Base-by-base conservation (phyloP, 306 rosid genomes). In the Sesbania bispinosa region DNA sequence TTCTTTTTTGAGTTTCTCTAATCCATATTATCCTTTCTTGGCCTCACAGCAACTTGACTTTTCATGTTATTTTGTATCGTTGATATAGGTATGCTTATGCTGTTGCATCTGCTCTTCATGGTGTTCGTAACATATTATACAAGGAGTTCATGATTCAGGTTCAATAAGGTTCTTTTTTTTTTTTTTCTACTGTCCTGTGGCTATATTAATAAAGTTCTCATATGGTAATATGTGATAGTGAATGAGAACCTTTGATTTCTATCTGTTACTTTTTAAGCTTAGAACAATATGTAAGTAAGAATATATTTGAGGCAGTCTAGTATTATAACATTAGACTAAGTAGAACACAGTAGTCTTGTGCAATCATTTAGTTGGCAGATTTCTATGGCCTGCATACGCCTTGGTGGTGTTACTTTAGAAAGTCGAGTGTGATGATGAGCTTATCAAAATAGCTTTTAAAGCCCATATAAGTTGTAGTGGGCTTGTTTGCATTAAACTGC, bases 91-190 rank as follows among this genome's bases (percentile, higher is more conserved):
- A 95, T 79, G 99, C 96, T 19, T 95, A 95, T 85, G 96, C 97
- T 27, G 96, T 89, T 65, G 64, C 99, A 18, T 95, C 99, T 45
- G 96, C 99, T 74, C 72, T 81, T 41, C 99, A 95, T 23, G 93
- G 81, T 38, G 96, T 92, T 81, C 75, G 84, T 36, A 95, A 95
- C 87, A 86, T 92, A 74, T 76, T 95, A 66, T 70, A 84, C 86
- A 95, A 92, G 86, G 93, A 89, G 77, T 95, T 95, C 90, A 95
- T 95, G 99, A 79, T 95, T 84, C 99, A 95, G 99, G 99, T 95
- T 81, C 52, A 63, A 30, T 65, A 62, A 59, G 77, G 75, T 62
- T 65, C 36, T 66, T 26, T 75, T 6, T 38, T 64, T 65, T 8
- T 11, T 38, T 32, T 8, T 51, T 48, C 8, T 14, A 32, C 35